These are phyloP conservation scores for Musa beccarii DNA, from an alignment of 176 grass and related monocot species.

Conservation along the genomic window DNA sequence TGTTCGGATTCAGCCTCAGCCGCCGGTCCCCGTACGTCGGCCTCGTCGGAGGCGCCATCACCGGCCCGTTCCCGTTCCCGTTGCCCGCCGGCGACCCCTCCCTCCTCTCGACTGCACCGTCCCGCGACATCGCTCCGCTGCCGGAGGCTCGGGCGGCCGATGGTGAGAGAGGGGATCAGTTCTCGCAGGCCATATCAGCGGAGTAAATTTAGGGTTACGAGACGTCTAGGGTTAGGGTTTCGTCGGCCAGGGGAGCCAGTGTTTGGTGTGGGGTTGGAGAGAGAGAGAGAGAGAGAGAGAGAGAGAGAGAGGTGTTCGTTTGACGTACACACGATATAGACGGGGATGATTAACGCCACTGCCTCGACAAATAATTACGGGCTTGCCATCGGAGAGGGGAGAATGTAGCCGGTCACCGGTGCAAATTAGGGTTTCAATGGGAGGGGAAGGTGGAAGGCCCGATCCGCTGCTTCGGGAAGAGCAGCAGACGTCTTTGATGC, in stretches of 20 bases:
- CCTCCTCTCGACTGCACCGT: conserved; percentile 39
- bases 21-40: conserved; percentile 36
- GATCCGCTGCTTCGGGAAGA: neutral
- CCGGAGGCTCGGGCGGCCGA: neutral
- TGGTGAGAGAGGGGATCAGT: conserved; percentile 7
- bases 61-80: conserved; percentile 26
- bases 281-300: neutral
- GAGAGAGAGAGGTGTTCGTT: neutral
- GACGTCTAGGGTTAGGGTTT: conserved; percentile 7
- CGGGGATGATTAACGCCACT: neutral
- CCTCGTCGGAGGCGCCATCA: neutral
- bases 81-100: conserved; percentile 31
- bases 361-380: neutral
- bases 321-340: neutral
- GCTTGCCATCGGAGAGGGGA: neutral
- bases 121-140: conserved; percentile 38
- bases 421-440: conserved; percentile 11
- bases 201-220: neutral
- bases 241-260: neutral
- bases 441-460: neutral
- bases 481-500: neutral
- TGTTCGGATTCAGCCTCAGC: conserved; percentile 55
- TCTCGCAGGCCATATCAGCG: neutral
- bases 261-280: conserved; percentile 3
- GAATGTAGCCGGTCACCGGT: neutral